Conservation (phyloP, 345 rosid genomes). For the Cochlearia excelsa region DNA sequence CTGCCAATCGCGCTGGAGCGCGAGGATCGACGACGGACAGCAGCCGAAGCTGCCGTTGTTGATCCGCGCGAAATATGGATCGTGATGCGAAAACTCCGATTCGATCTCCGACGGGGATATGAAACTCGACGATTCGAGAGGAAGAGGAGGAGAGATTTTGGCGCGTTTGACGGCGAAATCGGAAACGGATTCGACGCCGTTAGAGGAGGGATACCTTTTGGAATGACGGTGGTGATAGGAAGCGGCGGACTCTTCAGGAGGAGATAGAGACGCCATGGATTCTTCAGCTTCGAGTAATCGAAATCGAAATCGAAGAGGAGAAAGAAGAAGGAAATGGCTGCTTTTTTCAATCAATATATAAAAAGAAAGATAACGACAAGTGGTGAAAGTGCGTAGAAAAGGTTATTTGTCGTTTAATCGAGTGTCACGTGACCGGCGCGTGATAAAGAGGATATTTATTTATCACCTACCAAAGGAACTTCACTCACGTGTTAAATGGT, state of each 20-base stretch:
- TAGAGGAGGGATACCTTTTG: conserved; percentile 11
- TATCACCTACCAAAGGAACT: conserved; percentile 7
- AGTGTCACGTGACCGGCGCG: conserved; percentile 31
- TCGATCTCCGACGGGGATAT: conserved; percentile 48
- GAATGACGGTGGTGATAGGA: conserved; percentile 32
- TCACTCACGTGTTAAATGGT: conserved; percentile 32
- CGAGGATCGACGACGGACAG: conserved; percentile 64
- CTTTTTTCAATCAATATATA: not conserved
- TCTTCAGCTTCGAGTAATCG: not conserved
- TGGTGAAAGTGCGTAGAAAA: conserved; percentile 36
- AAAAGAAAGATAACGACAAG: conserved; percentile 22
- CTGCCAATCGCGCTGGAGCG: conserved; percentile 69
- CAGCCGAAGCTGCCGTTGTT: conserved; percentile 95
- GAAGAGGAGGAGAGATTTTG: conserved; percentile 42
- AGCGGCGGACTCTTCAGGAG: conserved; percentile 29
- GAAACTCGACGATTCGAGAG: conserved; percentile 24
- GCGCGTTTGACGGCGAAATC: conserved; percentile 36
- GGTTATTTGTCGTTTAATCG: not conserved
- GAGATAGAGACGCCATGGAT: conserved; percentile 40
- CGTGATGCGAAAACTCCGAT: conserved; percentile 80
- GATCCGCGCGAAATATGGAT: conserved; percentile 55
- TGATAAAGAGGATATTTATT: not conserved
- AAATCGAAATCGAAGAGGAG: not conserved
- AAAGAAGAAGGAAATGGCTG: not conserved
- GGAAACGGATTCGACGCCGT: conserved; percentile 24